phyloP scores from a whole-genome alignment of 169 alveolate species.

The Perkinsus olseni region DNA sequence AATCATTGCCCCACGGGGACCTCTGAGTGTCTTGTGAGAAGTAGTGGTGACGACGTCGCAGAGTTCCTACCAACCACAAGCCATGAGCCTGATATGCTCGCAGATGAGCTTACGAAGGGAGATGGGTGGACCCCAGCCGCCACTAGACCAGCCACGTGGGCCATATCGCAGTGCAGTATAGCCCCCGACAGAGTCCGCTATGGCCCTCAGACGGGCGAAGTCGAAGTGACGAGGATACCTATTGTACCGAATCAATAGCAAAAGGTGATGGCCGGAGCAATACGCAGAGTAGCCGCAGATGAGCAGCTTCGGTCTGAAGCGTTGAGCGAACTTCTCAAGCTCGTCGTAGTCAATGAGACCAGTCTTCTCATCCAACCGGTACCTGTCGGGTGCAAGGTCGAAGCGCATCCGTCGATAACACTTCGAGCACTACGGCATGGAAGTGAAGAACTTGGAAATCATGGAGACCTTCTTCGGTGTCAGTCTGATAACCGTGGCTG shows the following conservation, averaged over 20 bases:
- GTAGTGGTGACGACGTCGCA: conserved; percentile 95
- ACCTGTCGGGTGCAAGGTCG: neutral
- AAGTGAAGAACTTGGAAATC: neutral
- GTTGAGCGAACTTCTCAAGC: conserved; percentile 68
- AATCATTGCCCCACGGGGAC: conserved; percentile 91
- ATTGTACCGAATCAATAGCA: conserved; percentile 44
- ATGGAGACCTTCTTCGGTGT: conserved; percentile 32
- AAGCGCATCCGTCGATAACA: neutral
- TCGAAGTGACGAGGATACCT: conserved; percentile 68
- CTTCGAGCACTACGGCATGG: neutral
- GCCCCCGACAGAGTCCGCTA: conserved; percentile 91
- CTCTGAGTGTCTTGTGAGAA: conserved; percentile 93
- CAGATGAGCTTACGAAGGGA: conserved; percentile 70
- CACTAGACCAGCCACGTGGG: conserved; percentile 90
- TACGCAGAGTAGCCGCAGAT: conserved; percentile 59
- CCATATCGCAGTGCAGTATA: conserved; percentile 89
- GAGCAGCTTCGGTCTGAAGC: conserved; percentile 50
- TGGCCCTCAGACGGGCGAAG: conserved; percentile 71
- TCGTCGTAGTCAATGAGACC: conserved; percentile 86
- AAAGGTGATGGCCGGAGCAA: conserved; percentile 20
- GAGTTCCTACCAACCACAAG: conserved; percentile 37
- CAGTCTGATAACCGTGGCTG: conserved; percentile 62
- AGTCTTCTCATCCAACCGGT: conserved; percentile 42
- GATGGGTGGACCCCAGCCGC: conserved; percentile 81
- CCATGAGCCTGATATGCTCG: too few species aligned